Base-by-base conservation (phyloP, 306 rosid genomes). In the Dryas octopetala region DNA sequence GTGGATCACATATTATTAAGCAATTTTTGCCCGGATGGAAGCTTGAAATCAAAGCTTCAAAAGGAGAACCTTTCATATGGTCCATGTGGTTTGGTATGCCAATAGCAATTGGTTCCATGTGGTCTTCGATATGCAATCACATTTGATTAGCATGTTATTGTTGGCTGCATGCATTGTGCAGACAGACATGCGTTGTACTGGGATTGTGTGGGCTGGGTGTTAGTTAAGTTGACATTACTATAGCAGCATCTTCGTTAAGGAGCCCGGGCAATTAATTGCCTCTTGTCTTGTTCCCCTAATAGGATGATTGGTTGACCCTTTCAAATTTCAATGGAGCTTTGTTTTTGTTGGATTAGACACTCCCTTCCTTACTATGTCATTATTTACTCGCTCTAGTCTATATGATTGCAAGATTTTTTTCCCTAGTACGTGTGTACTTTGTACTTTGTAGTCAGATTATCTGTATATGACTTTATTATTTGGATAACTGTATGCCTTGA, bases 11-110 rank as follows among this genome's bases (percentile, higher is more conserved):
- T 62, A 71, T 73, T 63, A 69, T 74, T 70, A 79, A 78, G 74
- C 62, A 64, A 52, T 74, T 59, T 79, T 75, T 76, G 75, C 71
- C 80, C 6, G 62, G 71, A 77, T 79, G 83, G 78, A 82, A 71
- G 85, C 68, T 78, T 79, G 61, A 55, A 54, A 74, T 76, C 71
- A 59, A 11, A 7, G 76, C 14, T 9, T 14, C 6, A 32, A 70
- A 84, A 77, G 65, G 81, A 66, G 70, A 64, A 78, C 78, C 63
- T n/a, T 52, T 44, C 58, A 55, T 54, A 43, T 44, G 47, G 19
- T 9, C n/a, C 12, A 4, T 54, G 64, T 55, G 16, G 49, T 54
- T 71, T 55, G 75, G 64, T 71, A n/a, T 55, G 23, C 61, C 53
- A 48, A 62, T 49, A 51, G 70, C 41, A 32, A 32, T 1, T 32